Conservation (phyloP, 2,329 filamentous ascomycete species). For the Madurella mycetomatis region DNA sequence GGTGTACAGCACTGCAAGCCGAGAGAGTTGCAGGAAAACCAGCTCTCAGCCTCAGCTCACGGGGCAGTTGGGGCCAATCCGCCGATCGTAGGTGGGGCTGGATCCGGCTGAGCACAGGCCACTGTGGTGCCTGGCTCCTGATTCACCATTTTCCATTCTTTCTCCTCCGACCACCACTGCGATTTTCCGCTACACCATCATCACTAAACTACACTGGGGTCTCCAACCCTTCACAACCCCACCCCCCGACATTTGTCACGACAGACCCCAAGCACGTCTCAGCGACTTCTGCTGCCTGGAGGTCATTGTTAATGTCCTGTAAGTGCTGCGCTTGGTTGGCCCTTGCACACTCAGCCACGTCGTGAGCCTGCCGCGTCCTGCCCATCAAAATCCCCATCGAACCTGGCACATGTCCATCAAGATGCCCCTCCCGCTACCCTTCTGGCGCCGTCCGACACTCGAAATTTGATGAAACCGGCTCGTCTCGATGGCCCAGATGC, state of each 20-base stretch:
- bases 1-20: neutral
- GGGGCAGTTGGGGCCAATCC: slow-evolving; percentile 12
- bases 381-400: slow-evolving; percentile 37
- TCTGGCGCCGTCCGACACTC: slow-evolving; percentile 25
- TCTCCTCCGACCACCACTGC: slow-evolving; percentile 27
- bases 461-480: slow-evolving; percentile 35
- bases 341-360: slow-evolving; percentile 23
- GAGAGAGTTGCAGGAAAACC: neutral
- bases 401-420: slow-evolving; percentile 33
- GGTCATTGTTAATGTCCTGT: slow-evolving; percentile 48
- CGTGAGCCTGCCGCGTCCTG: slow-evolving; percentile 32
- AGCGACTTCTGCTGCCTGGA: slow-evolving; percentile 33
- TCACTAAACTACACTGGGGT: slow-evolving; percentile 27
- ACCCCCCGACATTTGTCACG: slow-evolving; percentile 22
- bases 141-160: slow-evolving; percentile 28
- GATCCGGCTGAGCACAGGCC: slow-evolving; percentile 22
- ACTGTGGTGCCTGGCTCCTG: slow-evolving; percentile 17
- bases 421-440: slow-evolving; percentile 29
- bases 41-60: slow-evolving; percentile 18
- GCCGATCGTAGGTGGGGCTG: slow-evolving; percentile 6
- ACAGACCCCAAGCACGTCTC: slow-evolving; percentile 14
- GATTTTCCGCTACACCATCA: slow-evolving; percentile 31
- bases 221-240: slow-evolving; percentile 25
- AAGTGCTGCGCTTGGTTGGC: slow-evolving; percentile 36
- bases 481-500: slow-evolving; percentile 33